Percentiles rank a stretch among this genome's conserved stretches.
These are phyloP conservation scores for Aspergillus kassunensis DNA, from an alignment of 495 filamentous ascomycete species.

Conservation along the genomic window DNA sequence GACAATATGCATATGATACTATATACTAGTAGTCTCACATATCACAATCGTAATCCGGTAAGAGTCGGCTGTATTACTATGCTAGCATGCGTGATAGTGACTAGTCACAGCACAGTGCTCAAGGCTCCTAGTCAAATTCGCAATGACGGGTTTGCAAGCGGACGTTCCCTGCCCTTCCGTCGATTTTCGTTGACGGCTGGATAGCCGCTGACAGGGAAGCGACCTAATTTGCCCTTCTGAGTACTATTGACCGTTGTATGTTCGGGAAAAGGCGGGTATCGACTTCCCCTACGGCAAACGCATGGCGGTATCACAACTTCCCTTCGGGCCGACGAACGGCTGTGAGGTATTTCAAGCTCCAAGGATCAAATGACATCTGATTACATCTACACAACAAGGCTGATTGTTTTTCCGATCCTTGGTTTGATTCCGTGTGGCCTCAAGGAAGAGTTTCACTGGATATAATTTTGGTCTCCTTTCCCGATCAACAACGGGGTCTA, in stretches of 20 bases:
- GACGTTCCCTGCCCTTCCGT: slow-evolving; percentile 15
- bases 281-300: slow-evolving; percentile 11
- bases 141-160: background rate
- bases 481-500: slow-evolving; percentile 10
- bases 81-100: background rate
- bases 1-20: too few species aligned
- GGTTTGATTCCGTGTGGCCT: too few species aligned
- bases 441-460: slow-evolving; percentile 11
- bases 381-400: slow-evolving; percentile 12
- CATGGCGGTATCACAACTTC: slow-evolving; percentile 1
- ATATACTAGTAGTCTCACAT: too few species aligned
- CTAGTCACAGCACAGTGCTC: background rate
- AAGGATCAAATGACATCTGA: slow-evolving; percentile 1
- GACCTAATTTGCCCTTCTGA: slow-evolving; percentile 17
- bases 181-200: slow-evolving; percentile 18
- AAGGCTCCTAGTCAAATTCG: background rate
- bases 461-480: slow-evolving; percentile 18
- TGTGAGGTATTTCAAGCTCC: slow-evolving; percentile 5
- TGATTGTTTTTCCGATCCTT: slow-evolving; percentile 24
- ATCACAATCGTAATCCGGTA: too few species aligned
- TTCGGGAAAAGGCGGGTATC: slow-evolving; percentile 28
- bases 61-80: background rate
- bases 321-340: slow-evolving; percentile 23
- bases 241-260: background rate
- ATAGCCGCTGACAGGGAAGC: slow-evolving; percentile 7